Conservation (phyloP, 768 basidiomycete genomes). For the Pulveroboletus sp. region DNA sequence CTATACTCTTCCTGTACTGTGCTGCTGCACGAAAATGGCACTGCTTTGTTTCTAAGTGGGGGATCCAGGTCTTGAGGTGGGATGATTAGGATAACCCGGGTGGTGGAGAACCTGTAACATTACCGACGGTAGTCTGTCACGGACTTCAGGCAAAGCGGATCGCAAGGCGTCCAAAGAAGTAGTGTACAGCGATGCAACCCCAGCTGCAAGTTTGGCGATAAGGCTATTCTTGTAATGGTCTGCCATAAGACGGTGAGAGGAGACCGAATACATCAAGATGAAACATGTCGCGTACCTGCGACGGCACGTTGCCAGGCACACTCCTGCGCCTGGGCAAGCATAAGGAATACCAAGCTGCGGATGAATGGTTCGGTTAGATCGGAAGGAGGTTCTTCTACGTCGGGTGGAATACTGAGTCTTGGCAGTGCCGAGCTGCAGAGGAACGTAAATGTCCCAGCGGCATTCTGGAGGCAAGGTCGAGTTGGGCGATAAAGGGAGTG, state of each 20-base stretch:
- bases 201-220: slow-evolving; percentile 77
- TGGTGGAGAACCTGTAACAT: slow-evolving; percentile 11
- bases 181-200: slow-evolving; percentile 66
- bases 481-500: slow-evolving; percentile 9
- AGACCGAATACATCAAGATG: not conserved
- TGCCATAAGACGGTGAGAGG: slow-evolving; percentile 16
- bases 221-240: slow-evolving; percentile 76
- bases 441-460: slow-evolving; percentile 69
- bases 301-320: slow-evolving; percentile 94
- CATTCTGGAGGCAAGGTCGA: slow-evolving; percentile 40
- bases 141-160: slow-evolving; percentile 41
- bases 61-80: slow-evolving; percentile 54
- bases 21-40: slow-evolving; percentile 87
- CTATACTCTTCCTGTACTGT: slow-evolving; percentile 82
- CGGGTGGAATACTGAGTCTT: slow-evolving; percentile 42
- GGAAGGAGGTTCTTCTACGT: slow-evolving; percentile 49
- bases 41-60: slow-evolving; percentile 78
- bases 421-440: slow-evolving; percentile 51
- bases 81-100: slow-evolving; percentile 9
- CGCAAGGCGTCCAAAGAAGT: slow-evolving; percentile 41
- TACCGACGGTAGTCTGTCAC: slow-evolving; percentile 53
- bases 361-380: slow-evolving; percentile 67
- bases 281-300: slow-evolving; percentile 46
- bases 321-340: slow-evolving; percentile 95
- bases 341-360: slow-evolving; percentile 62